phyloP scores from a whole-genome alignment of 208 protist genomes.

The Wallacemonas collosoma region DNA sequence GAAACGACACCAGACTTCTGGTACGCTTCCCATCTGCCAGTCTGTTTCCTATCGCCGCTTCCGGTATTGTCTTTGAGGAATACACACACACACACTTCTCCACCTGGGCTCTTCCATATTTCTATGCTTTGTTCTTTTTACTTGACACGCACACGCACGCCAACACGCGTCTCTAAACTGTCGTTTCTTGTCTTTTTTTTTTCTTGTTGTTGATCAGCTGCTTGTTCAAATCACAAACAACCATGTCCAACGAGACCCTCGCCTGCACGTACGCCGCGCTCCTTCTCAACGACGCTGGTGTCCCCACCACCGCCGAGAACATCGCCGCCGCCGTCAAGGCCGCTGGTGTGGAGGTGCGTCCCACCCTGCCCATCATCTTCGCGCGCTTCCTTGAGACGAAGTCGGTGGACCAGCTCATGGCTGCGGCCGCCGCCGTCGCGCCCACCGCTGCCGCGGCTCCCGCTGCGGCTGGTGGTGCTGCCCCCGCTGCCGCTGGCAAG shows the following conservation, averaged over 20 bases:
- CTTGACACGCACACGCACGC: too few relatives aligned
- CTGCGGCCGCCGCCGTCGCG: conserved; percentile 48
- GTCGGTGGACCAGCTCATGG: conserved; percentile 66
- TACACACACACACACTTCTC: too few relatives aligned
- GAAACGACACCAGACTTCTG: too few relatives aligned
- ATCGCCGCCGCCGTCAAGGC: conserved; percentile 67
- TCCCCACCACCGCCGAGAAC: conserved; percentile 74
- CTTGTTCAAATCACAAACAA: conserved; percentile 12
- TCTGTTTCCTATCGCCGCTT: too few relatives aligned
- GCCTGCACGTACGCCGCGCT: conserved; percentile 87
- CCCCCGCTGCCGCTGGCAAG: conserved; percentile 24
- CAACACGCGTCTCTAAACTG: too few relatives aligned
- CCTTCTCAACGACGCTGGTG: conserved; percentile 74
- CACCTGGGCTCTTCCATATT: too few relatives aligned
- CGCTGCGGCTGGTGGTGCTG: conserved; percentile 28
- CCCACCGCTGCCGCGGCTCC: conserved; percentile 39
- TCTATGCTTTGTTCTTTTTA: too few relatives aligned
- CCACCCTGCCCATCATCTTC: conserved; percentile 84
- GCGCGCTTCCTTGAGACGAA: conserved; percentile 84
- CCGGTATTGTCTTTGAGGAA: too few relatives aligned
- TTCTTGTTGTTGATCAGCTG: not conserved
- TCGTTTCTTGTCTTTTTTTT: conserved; percentile 13
- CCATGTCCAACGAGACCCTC: conserved; percentile 69
- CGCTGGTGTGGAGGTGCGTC: conserved; percentile 67
- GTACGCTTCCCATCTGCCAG: too few relatives aligned